phyloP scores from a whole-genome alignment of 257 asterid species.

The Solanum tarapatanum region DNA sequence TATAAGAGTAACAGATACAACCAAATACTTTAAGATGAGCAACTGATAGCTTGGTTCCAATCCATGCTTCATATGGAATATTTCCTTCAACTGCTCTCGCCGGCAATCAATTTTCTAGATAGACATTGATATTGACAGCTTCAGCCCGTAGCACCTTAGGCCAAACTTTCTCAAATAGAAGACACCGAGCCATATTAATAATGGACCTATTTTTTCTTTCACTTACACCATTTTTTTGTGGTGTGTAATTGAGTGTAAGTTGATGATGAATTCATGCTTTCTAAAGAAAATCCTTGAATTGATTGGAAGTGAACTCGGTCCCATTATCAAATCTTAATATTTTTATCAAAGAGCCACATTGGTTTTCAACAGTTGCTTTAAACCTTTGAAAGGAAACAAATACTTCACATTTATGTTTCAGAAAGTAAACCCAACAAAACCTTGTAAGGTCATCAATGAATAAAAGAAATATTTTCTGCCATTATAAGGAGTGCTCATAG shows the following conservation, averaged over 20 bases:
- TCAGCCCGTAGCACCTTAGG: not conserved
- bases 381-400: too few species aligned
- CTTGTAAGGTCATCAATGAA: not conserved
- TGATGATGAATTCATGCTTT: not conserved
- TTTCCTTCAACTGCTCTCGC: not conserved
- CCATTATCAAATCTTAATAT: too few species aligned
- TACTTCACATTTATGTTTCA: not conserved
- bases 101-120: not conserved
- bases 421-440: not conserved
- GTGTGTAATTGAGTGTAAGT: not conserved
- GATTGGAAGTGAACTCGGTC: too few species aligned
- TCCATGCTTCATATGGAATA: not conserved
- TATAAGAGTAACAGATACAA: not conserved
- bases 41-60: too few species aligned
- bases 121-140: not conserved
- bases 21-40: not conserved
- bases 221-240: not conserved
- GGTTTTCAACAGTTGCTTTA: too few species aligned
- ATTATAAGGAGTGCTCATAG: not conserved
- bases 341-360: too few species aligned
- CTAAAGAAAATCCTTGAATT: not conserved
- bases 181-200: not conserved
- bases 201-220: not conserved
- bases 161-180: not conserved
- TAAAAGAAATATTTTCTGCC: not conserved